Base-by-base conservation (phyloP, 2,329 filamentous ascomycete genomes). In the Fonsecaea erecta region DNA sequence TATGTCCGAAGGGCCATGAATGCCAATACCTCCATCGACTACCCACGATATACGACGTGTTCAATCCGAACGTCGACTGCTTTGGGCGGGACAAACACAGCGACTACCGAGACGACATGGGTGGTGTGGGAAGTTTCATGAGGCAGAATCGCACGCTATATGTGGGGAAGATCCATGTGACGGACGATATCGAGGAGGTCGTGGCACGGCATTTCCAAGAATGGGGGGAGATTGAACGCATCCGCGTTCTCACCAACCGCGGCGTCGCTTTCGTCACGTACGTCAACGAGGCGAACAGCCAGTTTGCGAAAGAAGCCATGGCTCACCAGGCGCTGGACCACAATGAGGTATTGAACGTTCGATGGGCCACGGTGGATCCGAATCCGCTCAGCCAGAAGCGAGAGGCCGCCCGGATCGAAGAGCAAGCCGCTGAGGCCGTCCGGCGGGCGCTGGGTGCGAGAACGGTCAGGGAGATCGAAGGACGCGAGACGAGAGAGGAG, bases 241-340 rank as follows among this genome's bases (percentile, higher is more conserved):
- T 90, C 53, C 89, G 95, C 30, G 94, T 98, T 1, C 82, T 99
- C 14, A 97, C 96, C 63, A 89, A 88, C 0, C 83, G 94, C 46
- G 96, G 95, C 61, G 95, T 99, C 21, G 96, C 89, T 0, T 99
- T 99, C 76, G 89, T 99, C 62, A 99, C 96, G 9, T 98, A 98
- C 75, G 85, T 86, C 26, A 97, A 97, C 75, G 91, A 97, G 75
- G 89, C 91, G 48, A 96, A 95, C 72, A 89, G 90, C 1, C 90
- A 96, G 75, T 97, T 97, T 72, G 93, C 93, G 2, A 94, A 94
- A 75, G 93, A 97, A 77, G 91, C 95, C 0, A 98, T 99, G 94
- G 91, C 92, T 4, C 92, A 97, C 75, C 95, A 99, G 79, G 87
- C 88, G 0, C 82, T 99, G 30, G 95, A 99, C 73, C 90, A 98